Evolutionary conservation across 192 early-diverging fungal genomes (phyloP).

Genomic region (Rhizoclosmatium sp.): DNA sequence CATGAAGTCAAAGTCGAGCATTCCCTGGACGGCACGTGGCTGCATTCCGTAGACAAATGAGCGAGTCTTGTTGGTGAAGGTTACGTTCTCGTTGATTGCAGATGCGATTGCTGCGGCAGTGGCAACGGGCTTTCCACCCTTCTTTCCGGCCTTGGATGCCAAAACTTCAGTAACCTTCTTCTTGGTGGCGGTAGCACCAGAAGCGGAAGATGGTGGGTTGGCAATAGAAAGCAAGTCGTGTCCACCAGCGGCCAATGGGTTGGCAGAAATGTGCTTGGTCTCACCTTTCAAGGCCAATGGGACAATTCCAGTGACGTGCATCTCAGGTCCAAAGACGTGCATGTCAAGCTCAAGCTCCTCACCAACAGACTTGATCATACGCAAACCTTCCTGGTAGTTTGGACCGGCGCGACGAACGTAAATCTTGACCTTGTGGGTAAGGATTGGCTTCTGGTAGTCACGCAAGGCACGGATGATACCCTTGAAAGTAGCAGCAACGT

Average conservation of each 20-base stretch:
- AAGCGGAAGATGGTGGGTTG: constrained; percentile 15
- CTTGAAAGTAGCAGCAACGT: constrained; percentile 99
- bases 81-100: constrained; percentile 51
- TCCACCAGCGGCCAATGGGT: constrained; percentile 5
- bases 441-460: constrained; percentile 90
- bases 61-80: constrained; percentile 76
- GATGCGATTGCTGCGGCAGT: constrained; percentile 40
- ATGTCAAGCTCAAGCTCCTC: constrained; percentile 94
- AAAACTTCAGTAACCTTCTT: neutral
- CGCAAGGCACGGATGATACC: constrained; percentile 94
- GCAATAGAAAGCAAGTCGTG: constrained; percentile 36
- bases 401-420: constrained; percentile 98
- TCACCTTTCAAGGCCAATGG: constrained; percentile 87
- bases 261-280: constrained; percentile 52
- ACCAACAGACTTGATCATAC: constrained; percentile 90
- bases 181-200: constrained; percentile 11
- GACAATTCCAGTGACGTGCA: constrained; percentile 98
- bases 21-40: constrained; percentile 97
- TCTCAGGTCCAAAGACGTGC: constrained; percentile 96
- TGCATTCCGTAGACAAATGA: constrained; percentile 99
- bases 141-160: neutral
- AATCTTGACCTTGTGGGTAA: constrained; percentile 88
- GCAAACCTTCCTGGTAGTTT: constrained; percentile 99
- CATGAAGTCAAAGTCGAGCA: constrained; percentile 99
- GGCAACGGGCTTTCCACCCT: constrained; percentile 5